Base-by-base conservation (phyloP, 306 rosid species). In the Cotoneaster glaucophyllus region DNA sequence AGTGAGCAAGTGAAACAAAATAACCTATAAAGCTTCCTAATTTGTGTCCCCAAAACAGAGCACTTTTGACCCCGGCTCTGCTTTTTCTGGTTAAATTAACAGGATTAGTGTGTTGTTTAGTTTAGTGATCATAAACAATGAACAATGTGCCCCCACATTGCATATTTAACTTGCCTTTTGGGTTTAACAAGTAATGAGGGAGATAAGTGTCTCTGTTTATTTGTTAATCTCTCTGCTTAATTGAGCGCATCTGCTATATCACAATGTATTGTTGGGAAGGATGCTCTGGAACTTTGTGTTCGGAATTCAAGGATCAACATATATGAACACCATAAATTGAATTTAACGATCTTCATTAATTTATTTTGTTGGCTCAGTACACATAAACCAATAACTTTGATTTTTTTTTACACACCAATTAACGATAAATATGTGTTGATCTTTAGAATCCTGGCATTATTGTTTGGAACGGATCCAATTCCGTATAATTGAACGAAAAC, bases 21-120 rank as follows among this genome's bases (percentile, higher is more conserved):
- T 13, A 48, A 15, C 54, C 15, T 5, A 15, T 48, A 19, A 32
- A 74, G 59, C 69, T 28, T 44, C 12, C 45, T 48, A 3, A 25
- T 44, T 44, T 74, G 77, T 62, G 77, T 61, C 45, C 70, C 41
- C n/a, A 25, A 58, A 25, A 50, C 69, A 43, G 21, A 64, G 21
- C 29, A 28, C 69, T 28, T 58, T 74, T 74, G 70, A 44, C 78
- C 21, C 14, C 19, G 22, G 7, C 28, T 22, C 21, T 59, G 15
- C n/a, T 29, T 74, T 44, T 63, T 25, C 25, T 43, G 19, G 77
- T 25, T 73, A 59, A 34, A 43, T 34, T 4, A 19, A 43, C 39
- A 6, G 43, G 53, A 54, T 32, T 18, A 4, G 25, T 24, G 76
- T 48, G 14, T 57, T 25, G 41, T 73, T 13, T 7, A 0, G 25